Percentiles rank a stretch among this genome's conserved stretches.
These are phyloP conservation scores for Clavispora asparagi DNA, from an alignment of 805 yeast genomes.

Conservation along the genomic window DNA sequence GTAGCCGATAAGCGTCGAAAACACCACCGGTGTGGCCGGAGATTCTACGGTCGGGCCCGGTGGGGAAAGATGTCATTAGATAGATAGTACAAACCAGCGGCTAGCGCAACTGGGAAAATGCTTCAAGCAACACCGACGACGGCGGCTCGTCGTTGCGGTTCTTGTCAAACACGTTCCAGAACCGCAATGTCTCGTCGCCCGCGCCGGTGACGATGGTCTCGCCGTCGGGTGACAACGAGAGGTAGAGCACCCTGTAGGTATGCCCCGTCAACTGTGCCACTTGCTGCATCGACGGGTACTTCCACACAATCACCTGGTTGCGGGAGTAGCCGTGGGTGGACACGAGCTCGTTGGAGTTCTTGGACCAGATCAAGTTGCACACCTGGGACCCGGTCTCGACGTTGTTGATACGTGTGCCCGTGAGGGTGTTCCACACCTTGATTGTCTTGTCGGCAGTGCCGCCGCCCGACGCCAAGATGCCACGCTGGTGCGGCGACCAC, in stretches of 20 bases:
- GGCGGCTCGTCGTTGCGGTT: slow-evolving; percentile 53
- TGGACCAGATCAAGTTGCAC: slow-evolving; percentile 90
- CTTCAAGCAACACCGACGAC: slow-evolving; percentile 62
- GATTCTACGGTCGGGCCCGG: too few species aligned
- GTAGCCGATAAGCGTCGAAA: too few species aligned
- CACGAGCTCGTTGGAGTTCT: slow-evolving; percentile 85
- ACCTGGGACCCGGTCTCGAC: slow-evolving; percentile 97
- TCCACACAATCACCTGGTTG: slow-evolving; percentile 91
- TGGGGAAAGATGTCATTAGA: neutral
- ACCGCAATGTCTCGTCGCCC: slow-evolving; percentile 92
- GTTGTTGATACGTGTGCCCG: slow-evolving; percentile 67
- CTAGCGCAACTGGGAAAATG: slow-evolving; percentile 67
- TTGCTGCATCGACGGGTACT: slow-evolving; percentile 87
- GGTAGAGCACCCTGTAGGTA: slow-evolving; percentile 83
- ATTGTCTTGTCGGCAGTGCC: slow-evolving; percentile 92
- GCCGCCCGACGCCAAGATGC: slow-evolving; percentile 91
- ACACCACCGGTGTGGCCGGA: too few species aligned
- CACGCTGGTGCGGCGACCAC: slow-evolving; percentile 97
- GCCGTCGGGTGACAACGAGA: slow-evolving; percentile 92
- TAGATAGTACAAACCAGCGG: neutral
- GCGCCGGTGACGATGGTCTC: slow-evolving; percentile 97
- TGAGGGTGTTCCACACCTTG: slow-evolving; percentile 87
- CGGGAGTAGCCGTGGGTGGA: slow-evolving; percentile 93
- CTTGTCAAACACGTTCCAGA: slow-evolving; percentile 93
- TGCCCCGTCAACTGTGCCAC: slow-evolving; percentile 93